These are phyloP conservation scores for Dillenia turbinata DNA, from an alignment of 164 flowering plant species.

Conservation along the genomic window DNA sequence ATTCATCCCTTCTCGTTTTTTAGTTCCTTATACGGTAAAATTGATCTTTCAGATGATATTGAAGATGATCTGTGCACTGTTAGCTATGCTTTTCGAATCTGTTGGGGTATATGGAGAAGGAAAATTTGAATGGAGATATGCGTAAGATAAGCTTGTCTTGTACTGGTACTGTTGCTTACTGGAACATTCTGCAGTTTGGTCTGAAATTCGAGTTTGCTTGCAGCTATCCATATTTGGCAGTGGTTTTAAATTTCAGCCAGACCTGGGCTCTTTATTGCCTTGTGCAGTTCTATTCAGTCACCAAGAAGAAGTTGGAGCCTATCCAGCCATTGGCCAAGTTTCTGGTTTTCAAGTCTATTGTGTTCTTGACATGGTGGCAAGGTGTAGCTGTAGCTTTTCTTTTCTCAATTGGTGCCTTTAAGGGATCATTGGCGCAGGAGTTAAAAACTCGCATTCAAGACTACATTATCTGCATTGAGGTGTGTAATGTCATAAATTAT, in stretches of 20 bases:
- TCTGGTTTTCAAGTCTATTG: conserved; percentile 87
- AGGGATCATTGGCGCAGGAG: conserved; percentile 79
- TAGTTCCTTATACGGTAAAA: not conserved
- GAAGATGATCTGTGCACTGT: conserved; percentile 83
- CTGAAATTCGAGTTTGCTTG: conserved; percentile 19
- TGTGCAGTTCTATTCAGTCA: conserved; percentile 89
- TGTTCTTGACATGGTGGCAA: conserved; percentile 99
- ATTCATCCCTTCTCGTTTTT: not conserved
- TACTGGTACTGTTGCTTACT: not conserved
- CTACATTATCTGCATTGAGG: conserved; percentile 97
- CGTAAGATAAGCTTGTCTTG: conserved; percentile 40
- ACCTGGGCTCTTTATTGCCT: conserved; percentile 98
- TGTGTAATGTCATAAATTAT: conserved; percentile 13
- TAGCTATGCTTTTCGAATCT: conserved; percentile 72
- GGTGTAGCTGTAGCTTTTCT: conserved; percentile 91
- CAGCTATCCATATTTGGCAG: conserved; percentile 98
- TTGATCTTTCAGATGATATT: conserved; percentile 74
- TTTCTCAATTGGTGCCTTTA: conserved; percentile 82
- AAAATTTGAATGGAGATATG: conserved; percentile 92
- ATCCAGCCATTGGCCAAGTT: conserved; percentile 95
- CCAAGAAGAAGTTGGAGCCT: conserved; percentile 76
- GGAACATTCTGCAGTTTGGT: not conserved
- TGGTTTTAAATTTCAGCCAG: conserved; percentile 93
- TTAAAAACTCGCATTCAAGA: conserved; percentile 89
- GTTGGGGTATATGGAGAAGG: conserved; percentile 98